Evolutionary conservation across 805 yeast species (phyloP).

Genomic region (Hanseniaspora lachancei): DNA sequence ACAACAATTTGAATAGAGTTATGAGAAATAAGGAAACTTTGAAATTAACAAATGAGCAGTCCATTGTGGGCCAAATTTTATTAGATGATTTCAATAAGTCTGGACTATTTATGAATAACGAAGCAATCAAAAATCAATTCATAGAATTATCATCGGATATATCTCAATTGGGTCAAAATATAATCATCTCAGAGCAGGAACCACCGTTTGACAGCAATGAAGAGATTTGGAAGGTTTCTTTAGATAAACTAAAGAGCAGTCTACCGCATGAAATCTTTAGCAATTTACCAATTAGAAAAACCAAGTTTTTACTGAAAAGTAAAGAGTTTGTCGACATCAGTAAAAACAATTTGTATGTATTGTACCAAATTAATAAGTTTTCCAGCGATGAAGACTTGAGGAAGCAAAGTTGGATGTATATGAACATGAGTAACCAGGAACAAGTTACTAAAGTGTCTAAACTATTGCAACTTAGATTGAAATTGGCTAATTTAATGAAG

Average conservation of each 20-base stretch:
- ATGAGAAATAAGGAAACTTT: constrained; percentile 29
- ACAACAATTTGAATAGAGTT: constrained; percentile 43
- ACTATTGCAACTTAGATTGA: constrained; percentile 52
- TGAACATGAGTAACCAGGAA: constrained; percentile 49
- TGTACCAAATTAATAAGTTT: constrained; percentile 6
- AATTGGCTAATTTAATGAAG: constrained; percentile 62
- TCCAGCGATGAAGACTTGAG: constrained; percentile 41
- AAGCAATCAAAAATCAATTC: constrained; percentile 50
- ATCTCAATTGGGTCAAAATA: constrained; percentile 67
- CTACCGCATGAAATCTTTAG: background rate
- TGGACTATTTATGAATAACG: constrained; percentile 68
- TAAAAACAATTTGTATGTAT: constrained; percentile 1
- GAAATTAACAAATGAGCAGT: constrained; percentile 54
- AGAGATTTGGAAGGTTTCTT: constrained; percentile 17
- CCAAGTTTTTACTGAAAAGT: constrained; percentile 1
- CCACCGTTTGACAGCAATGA: constrained; percentile 16
- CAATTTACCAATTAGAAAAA: constrained; percentile 15
- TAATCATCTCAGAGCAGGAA: constrained; percentile 27
- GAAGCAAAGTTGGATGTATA: constrained; percentile 56
- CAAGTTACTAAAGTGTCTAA: constrained; percentile 50
- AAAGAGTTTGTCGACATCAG: background rate
- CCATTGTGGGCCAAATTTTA: constrained; percentile 66
- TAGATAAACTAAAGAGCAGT: constrained; percentile 15
- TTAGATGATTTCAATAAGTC: constrained; percentile 79
- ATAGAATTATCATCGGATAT: constrained; percentile 69